These are phyloP conservation scores for Candida namnaoensis DNA, from an alignment of 805 yeast genomes.

Conservation along the genomic window DNA sequence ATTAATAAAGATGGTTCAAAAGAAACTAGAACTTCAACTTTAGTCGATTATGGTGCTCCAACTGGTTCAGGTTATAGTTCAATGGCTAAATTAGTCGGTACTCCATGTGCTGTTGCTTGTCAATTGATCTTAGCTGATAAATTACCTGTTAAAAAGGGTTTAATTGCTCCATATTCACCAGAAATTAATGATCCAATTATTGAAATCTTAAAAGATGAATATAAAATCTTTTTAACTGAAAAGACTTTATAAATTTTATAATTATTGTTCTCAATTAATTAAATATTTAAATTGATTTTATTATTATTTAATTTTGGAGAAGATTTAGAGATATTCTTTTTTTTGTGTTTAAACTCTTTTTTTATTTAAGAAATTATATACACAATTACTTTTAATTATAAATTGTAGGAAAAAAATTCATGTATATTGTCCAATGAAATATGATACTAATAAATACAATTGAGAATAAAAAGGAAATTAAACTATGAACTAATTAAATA, in stretches of 20 bases:
- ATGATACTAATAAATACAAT: too few species aligned
- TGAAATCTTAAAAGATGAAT: slow-evolving; percentile 83
- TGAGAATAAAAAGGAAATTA: too few species aligned
- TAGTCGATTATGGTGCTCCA: slow-evolving; percentile 88
- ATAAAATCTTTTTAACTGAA: slow-evolving; percentile 82
- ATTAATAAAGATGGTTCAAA: slow-evolving; percentile 90
- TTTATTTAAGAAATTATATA: too few species aligned
- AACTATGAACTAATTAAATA: too few species aligned
- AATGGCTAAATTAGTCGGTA: slow-evolving; percentile 98
- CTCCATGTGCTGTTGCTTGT: slow-evolving; percentile 95
- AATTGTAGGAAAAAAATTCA: too few species aligned
- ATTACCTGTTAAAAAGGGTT: slow-evolving; percentile 67
- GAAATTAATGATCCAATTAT: slow-evolving; percentile 87
- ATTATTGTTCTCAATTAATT: too few species aligned
- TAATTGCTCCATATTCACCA: slow-evolving; percentile 88
- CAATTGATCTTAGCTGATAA: slow-evolving; percentile 74
- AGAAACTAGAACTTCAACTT: slow-evolving; percentile 91
- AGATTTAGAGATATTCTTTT: too few species aligned
- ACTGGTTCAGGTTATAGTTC: slow-evolving; percentile 84
- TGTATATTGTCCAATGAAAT: too few species aligned
- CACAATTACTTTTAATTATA: too few species aligned
- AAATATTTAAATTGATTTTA: too few species aligned
- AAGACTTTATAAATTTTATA: slow-evolving; percentile 40
- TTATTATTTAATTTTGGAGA: too few species aligned
- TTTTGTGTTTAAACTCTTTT: too few species aligned